Percentiles rank a stretch among this genome's conserved stretches.
phyloP scores from a whole-genome alignment of 768 basidiomycete genomes.

The Lactarius evosmus region DNA sequence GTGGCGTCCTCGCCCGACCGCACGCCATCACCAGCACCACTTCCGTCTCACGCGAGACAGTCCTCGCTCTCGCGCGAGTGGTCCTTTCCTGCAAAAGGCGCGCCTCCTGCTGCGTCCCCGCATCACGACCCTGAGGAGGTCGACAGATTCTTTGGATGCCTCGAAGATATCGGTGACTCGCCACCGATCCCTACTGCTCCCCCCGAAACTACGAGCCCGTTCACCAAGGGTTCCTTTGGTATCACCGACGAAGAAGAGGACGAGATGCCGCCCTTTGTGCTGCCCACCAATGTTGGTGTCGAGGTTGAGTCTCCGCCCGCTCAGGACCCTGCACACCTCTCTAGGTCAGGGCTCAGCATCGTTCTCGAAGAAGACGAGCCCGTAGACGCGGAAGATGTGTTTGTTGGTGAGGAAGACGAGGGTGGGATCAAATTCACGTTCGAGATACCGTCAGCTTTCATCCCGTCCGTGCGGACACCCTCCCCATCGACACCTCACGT shows the following conservation, averaged over 20 bases:
- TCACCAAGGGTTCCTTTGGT: slow-evolving; percentile 50
- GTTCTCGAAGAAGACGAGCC: slow-evolving; percentile 49
- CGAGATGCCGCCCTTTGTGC: slow-evolving; percentile 47
- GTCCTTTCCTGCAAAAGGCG: slow-evolving; percentile 47
- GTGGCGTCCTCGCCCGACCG: slow-evolving; percentile 34
- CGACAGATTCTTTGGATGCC: slow-evolving; percentile 75
- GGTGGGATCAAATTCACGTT: slow-evolving; percentile 75
- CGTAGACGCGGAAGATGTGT: slow-evolving; percentile 43
- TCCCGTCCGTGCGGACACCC: slow-evolving; percentile 25
- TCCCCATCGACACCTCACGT: slow-evolving; percentile 21
- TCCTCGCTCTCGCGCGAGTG: slow-evolving; percentile 62
- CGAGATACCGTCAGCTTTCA: slow-evolving; percentile 48
- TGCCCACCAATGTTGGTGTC: slow-evolving; percentile 46
- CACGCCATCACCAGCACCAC: slow-evolving; percentile 30
- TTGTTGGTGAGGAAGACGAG: slow-evolving; percentile 55
- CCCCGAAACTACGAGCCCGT: slow-evolving; percentile 51
- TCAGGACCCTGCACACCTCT: slow-evolving; percentile 38
- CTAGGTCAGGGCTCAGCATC: slow-evolving; percentile 36
- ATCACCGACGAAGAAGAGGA: slow-evolving; percentile 45
- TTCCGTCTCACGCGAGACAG: slow-evolving; percentile 34
- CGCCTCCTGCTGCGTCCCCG: slow-evolving; percentile 20
- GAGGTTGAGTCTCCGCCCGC: slow-evolving; percentile 31
- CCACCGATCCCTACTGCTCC: slow-evolving; percentile 39
- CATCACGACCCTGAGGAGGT: slow-evolving; percentile 45
- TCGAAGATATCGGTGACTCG: slow-evolving; percentile 50